These are phyloP conservation scores for Pisolithus tinctorius DNA, from an alignment of 768 basidiomycete species.

Conservation along the genomic window DNA sequence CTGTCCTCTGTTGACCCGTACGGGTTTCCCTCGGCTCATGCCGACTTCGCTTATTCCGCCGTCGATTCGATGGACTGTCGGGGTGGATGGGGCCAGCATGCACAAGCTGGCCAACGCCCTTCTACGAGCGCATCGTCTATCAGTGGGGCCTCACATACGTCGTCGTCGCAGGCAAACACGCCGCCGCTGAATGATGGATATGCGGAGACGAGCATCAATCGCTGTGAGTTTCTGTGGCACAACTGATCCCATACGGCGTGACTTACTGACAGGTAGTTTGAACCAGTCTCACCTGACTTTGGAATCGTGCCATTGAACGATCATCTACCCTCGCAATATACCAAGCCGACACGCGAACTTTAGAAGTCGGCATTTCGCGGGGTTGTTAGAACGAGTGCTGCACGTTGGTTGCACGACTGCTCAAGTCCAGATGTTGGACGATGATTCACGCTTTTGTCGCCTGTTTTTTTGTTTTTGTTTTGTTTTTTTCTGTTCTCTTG, in stretches of 20 bases:
- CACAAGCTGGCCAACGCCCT: constrained; percentile 45
- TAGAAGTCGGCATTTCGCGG: constrained; percentile 26
- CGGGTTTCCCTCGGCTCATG: constrained; percentile 54
- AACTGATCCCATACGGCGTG: constrained; percentile 29
- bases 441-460: constrained; percentile 19
- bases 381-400: constrained; percentile 24
- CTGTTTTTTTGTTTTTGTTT: constrained; percentile 13
- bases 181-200: constrained; percentile 63
- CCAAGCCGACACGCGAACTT: constrained; percentile 49
- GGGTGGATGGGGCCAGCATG: constrained; percentile 36
- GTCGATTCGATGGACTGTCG: constrained; percentile 37
- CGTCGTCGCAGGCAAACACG: constrained; percentile 77
- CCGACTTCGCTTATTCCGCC: constrained; percentile 79
- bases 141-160: constrained; percentile 68
- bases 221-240: constrained; percentile 56
- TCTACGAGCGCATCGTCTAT: constrained; percentile 69
- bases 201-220: constrained; percentile 71
- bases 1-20: constrained; percentile 68
- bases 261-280: constrained; percentile 42
- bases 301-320: constrained; percentile 80
- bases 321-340: constrained; percentile 60
- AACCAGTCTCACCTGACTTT: constrained; percentile 77
- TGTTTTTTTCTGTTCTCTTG: constrained; percentile 3
- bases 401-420: constrained; percentile 15
- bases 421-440: constrained; percentile 12